These are phyloP conservation scores for Colletotrichum noveboracense DNA, from an alignment of 2,329 filamentous ascomycete genomes.

Conservation along the genomic window DNA sequence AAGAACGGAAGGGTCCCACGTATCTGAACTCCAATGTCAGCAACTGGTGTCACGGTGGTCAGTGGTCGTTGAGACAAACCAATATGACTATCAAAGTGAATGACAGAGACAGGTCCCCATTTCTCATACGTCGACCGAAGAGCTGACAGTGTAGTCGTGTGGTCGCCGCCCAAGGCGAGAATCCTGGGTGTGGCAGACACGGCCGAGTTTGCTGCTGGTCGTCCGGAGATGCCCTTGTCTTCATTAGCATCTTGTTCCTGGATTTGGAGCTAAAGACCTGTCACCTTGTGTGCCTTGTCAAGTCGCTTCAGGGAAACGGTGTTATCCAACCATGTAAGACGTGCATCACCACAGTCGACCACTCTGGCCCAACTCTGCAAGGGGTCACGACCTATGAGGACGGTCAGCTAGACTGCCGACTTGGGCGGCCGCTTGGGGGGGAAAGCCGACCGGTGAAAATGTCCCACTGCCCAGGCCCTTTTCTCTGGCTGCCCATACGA, in stretches of 20 bases:
- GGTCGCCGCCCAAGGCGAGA: conserved; percentile 69
- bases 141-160: conserved; percentile 67
- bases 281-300: conserved; percentile 66
- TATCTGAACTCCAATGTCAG: conserved; percentile 49
- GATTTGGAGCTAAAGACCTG: neutral
- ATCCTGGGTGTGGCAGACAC: conserved; percentile 54
- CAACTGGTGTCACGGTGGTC: neutral
- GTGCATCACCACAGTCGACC: conserved; percentile 81
- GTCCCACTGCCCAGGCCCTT: conserved; percentile 23
- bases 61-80: conserved; percentile 40
- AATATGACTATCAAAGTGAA: conserved; percentile 72
- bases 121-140: conserved; percentile 62
- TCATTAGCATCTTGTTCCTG: neutral
- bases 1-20: conserved; percentile 71
- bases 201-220: conserved; percentile 44
- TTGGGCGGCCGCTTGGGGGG: neutral
- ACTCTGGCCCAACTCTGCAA: conserved; percentile 41
- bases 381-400: conserved; percentile 4
- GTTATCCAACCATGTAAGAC: conserved; percentile 80
- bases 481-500: conserved; percentile 29
- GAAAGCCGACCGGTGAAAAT: conserved; percentile 28
- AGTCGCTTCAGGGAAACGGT: conserved; percentile 75
- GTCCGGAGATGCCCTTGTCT: conserved; percentile 33
- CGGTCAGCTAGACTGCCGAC: neutral
- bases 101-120: conserved; percentile 65